Percentiles rank a stretch among this genome's conserved stretches.
Conservation (phyloP, 257 asterid genomes). For the Striga asiatica region DNA sequence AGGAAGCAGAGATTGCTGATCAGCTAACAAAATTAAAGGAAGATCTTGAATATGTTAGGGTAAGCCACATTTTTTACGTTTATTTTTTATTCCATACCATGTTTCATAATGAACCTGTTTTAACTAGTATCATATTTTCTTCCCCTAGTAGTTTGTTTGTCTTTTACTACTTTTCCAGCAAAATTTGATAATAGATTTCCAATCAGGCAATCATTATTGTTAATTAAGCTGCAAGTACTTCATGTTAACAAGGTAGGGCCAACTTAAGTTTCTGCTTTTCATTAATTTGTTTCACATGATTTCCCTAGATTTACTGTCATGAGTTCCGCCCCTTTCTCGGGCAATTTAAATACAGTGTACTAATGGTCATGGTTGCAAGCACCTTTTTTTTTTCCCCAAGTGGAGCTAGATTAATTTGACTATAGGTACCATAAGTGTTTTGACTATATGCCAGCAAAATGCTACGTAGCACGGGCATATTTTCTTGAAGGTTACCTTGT, state of each 20-base stretch:
- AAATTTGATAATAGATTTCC: neutral
- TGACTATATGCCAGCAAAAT: neutral
- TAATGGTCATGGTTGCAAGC: no score
- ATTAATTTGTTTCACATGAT: neutral
- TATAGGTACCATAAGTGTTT: no score
- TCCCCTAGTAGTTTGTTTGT: neutral
- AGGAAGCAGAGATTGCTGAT: slow-evolving; percentile 50
- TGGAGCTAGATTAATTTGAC: no score
- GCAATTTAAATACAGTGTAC: neutral
- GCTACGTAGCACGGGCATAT: neutral
- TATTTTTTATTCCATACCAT: neutral
- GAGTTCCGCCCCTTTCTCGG: neutral
- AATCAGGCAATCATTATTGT: neutral
- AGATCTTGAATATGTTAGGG: slow-evolving; percentile 94
- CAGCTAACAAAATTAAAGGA: slow-evolving; percentile 73
- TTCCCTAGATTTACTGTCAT: neutral
- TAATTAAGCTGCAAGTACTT: neutral
- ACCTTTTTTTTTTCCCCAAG: no score
- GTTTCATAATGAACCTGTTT: slow-evolving; percentile 1
- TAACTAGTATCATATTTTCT: neutral
- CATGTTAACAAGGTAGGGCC: neutral
- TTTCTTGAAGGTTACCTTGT: slow-evolving; percentile 7
- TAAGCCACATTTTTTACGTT: slow-evolving; percentile 21
- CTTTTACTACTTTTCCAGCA: neutral
- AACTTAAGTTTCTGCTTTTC: neutral